Evolutionary conservation across 2,329 filamentous ascomycete genomes (phyloP).

Genomic region (Beauveria caledonica): DNA sequence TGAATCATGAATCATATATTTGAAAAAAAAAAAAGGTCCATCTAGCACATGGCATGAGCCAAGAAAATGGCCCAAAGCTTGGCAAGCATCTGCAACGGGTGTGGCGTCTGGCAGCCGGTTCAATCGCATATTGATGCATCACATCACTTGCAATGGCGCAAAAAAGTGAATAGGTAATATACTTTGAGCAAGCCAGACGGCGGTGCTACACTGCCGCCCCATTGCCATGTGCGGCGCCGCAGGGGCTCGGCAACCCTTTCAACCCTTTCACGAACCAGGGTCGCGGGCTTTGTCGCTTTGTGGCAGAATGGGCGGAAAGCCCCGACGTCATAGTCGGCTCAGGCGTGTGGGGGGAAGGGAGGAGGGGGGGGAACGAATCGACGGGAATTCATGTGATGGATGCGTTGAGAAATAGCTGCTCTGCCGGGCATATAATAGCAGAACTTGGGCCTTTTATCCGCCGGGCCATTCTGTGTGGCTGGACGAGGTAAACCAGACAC

Average conservation of each 20-base stretch:
- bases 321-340: slow-evolving; percentile 6
- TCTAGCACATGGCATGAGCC: neutral
- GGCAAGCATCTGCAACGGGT: slow-evolving; percentile 2
- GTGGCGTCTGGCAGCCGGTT: slow-evolving; percentile 4
- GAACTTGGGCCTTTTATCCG: no score
- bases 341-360: neutral
- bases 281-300: neutral
- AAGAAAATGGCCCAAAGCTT: neutral
- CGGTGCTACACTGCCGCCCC: neutral
- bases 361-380: neutral
- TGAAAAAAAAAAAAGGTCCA: no score
- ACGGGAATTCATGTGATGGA: no score
- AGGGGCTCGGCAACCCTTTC: neutral
- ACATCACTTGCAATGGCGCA: neutral
- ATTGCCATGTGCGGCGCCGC: neutral
- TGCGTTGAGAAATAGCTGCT: no score
- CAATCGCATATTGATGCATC: neutral
- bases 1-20: neutral
- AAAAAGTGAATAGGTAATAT: neutral
- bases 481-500: no score
- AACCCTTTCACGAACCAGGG: neutral
- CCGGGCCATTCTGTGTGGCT: no score
- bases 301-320: neutral
- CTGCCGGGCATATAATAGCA: neutral
- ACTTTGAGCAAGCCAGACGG: neutral